These are phyloP conservation scores for Sedum album DNA, from an alignment of 164 flowering plant species.

Conservation along the genomic window DNA sequence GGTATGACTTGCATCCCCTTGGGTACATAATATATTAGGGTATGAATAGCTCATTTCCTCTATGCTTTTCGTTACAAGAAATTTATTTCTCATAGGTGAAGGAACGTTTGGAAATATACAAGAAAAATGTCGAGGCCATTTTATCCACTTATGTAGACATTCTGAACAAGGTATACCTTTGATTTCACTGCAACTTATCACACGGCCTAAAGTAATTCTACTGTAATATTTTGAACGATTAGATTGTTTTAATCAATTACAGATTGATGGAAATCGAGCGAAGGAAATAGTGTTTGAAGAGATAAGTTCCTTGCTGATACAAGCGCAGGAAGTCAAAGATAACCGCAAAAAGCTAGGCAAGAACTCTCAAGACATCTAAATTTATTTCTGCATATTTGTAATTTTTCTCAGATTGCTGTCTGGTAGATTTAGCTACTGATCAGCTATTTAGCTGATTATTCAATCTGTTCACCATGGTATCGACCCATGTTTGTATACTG, in stretches of 20 bases:
- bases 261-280: constrained; percentile 78
- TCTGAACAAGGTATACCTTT: constrained; percentile 37
- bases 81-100: constrained; percentile 38
- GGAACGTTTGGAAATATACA: constrained; percentile 54
- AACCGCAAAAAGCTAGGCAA: constrained; percentile 28
- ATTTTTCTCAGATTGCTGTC: background rate
- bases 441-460: background rate
- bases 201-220: no score
- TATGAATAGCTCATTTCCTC: background rate
- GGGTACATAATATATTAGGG: background rate
- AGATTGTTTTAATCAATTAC: constrained; percentile 3
- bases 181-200: background rate
- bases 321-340: constrained; percentile 34
- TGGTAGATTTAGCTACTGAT: background rate
- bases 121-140: constrained; percentile 53
- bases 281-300: constrained; percentile 61
- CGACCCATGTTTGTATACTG: background rate
- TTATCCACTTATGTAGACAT: constrained; percentile 40
- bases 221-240: no score
- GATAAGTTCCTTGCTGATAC: constrained; percentile 43
- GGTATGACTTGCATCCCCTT: constrained; percentile 40
- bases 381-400: background rate
- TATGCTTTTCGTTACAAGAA: background rate
- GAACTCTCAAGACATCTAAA: constrained; percentile 3
- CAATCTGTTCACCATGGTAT: background rate